Evolutionary conservation across 2,329 filamentous ascomycete genomes (phyloP).

Genomic region (Paecilomyces fulvus): DNA sequence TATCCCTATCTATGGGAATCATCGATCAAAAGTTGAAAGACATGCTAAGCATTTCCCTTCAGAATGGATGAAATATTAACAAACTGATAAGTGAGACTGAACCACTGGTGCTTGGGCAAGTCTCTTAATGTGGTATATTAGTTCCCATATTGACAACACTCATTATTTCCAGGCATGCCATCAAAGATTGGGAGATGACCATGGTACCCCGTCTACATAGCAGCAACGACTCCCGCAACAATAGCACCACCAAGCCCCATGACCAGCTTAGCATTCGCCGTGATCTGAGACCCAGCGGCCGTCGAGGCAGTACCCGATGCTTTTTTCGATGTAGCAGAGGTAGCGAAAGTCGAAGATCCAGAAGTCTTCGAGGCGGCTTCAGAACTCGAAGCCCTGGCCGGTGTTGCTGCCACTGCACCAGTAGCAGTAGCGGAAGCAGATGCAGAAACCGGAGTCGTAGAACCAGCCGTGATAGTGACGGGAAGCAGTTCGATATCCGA

Average conservation of each 20-base stretch:
- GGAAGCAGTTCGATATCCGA: conserved; percentile 6
- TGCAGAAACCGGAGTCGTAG: conserved; percentile 3
- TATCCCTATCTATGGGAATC: no score
- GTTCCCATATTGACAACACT: no score
- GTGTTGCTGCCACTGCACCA: neutral
- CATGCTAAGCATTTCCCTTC: no score
- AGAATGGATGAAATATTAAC: no score
- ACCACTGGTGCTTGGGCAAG: no score
- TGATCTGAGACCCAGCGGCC: neutral
- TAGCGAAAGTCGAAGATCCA: neutral
- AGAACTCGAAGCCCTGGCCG: neutral
- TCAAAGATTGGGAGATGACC: no score
- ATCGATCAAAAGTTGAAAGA: no score
- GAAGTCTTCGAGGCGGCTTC: neutral
- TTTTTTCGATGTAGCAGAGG: neutral
- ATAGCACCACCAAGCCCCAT: neutral
- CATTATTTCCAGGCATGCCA: no score
- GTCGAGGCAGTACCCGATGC: neutral
- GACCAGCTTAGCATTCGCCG: neutral
- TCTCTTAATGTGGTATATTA: no score
- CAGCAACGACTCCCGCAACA: neutral
- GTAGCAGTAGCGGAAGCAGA: conserved; percentile 1
- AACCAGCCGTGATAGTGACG: conserved; percentile 15
- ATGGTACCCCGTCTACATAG: neutral
- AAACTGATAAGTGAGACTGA: no score